Base-by-base conservation (phyloP, 2,329 filamentous ascomycete genomes). In the Botryosphaeria agaves region DNA sequence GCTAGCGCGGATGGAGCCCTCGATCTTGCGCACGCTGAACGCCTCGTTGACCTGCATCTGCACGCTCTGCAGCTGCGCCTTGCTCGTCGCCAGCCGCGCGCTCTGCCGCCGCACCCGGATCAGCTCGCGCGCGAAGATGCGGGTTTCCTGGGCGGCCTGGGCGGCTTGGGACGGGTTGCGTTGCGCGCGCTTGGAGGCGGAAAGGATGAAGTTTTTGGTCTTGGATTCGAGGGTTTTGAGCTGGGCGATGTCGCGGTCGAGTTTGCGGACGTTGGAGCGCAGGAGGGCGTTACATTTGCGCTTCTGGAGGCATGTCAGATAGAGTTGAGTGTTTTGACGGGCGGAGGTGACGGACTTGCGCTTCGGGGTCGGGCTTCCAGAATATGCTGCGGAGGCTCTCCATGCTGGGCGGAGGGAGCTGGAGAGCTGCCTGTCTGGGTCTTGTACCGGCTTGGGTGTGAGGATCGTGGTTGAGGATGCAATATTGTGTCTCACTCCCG, bases 41-140 rank as follows among this genome's bases (percentile, higher is more conserved):
- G 89, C 85, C 59, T 95, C 87, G 47, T 85, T 83, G 47, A 98
- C 87, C 57, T 95, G 89, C 84, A 95, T 92, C 55, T 87, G 77
- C 26, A 98, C 87, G 41, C 78, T 87, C 49, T 76, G 75, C 28
- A 98, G 69, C 57, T 95, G 89, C 2, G 89, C 89, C 51, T 91
- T 91, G 44, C 76, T 78, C 0, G 87, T 95, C 12, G 77, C 66
- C 23, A 95, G 66, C 4, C 89, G 73, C 18, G 66, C 59, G 12
- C 66, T 68, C 38, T 84, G 75, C 50, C 77, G 81, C 39, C 89
- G 79, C 35, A 82, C 71, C 31, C 80, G 75, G 38, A 95, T 72
- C 29, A 95, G 69, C 55, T 94, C 87, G 41, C 74, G 69, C 15
- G 89, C 89, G 53, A 94, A 93, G 39, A 77, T 76, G 41, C 89